phyloP scores from a whole-genome alignment of 305 asterid species.

The Plantago lanceolata region DNA sequence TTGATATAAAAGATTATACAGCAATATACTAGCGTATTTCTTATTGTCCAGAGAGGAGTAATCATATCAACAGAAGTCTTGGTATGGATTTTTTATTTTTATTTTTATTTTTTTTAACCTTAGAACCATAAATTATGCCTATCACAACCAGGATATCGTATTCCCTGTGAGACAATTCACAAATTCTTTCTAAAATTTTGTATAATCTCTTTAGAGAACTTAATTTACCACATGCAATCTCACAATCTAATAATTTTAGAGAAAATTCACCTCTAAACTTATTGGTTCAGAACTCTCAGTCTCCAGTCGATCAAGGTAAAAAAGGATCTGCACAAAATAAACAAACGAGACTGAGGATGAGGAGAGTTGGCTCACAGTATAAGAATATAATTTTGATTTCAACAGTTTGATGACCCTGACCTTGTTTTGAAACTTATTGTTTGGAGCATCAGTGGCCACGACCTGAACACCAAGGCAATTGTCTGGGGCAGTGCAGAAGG shows the following conservation, averaged over 20 bases:
- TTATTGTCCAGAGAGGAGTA: constrained; percentile 1
- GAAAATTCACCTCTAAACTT: constrained; percentile 44
- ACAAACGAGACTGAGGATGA: constrained; percentile 17
- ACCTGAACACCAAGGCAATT: constrained; percentile 82
- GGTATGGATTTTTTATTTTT: too few species aligned
- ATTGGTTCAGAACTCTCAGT: constrained; percentile 33
- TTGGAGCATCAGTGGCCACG: constrained; percentile 76
- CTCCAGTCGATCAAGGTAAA: constrained; percentile 55
- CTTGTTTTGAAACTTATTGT: constrained; percentile 68
- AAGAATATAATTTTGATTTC: constrained; percentile 14
- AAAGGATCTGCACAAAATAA: constrained; percentile 43
- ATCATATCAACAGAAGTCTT: not conserved
- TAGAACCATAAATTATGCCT: not conserved
- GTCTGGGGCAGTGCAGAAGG: constrained; percentile 49
- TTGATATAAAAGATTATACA: constrained; percentile 11
- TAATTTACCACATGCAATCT: not conserved
- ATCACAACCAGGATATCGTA: not conserved
- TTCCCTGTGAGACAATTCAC: not conserved
- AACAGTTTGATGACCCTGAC: constrained; percentile 31
- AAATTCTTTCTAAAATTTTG: too few species aligned
- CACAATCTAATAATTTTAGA: not conserved
- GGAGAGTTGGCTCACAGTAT: not conserved
- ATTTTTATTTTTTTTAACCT: too few species aligned
- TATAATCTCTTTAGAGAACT: too few species aligned
- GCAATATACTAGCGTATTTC: not conserved